Conservation (phyloP, 1,139 yeast species). For the Candida sanyaensis region DNA sequence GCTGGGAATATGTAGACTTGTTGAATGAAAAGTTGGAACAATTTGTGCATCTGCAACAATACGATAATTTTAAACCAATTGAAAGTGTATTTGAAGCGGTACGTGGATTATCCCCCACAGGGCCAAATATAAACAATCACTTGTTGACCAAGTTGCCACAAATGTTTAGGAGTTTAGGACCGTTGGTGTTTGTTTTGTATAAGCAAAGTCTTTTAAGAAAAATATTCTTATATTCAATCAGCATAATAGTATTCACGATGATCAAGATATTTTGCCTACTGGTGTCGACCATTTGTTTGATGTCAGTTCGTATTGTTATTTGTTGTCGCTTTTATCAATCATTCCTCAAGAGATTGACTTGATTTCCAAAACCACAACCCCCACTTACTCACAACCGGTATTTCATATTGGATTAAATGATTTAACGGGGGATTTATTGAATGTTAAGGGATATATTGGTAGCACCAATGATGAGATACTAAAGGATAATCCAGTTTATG, state of each 20-base stretch:
- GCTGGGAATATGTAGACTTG: conserved; percentile 58
- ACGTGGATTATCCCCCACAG: conserved; percentile 6
- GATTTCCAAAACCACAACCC: conserved; percentile 17
- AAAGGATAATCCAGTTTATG: conserved; percentile 58
- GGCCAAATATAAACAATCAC: conserved; percentile 37
- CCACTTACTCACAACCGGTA: conserved; percentile 45
- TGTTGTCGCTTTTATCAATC: conserved; percentile 38
- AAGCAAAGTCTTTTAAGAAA: conserved; percentile 66
- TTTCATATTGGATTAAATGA: conserved; percentile 71
- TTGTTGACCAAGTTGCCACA: conserved; percentile 50
- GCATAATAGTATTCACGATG: conserved; percentile 22
- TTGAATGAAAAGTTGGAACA: conserved; percentile 43
- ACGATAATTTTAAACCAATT: conserved; percentile 21
- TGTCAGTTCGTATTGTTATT: conserved; percentile 34
- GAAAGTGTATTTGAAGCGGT: conserved; percentile 20
- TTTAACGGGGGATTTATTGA: conserved; percentile 22
- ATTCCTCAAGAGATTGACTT: conserved; percentile 34
- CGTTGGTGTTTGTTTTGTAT: conserved; percentile 70
- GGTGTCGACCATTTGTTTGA: conserved; percentile 9
- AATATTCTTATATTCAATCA: conserved; percentile 60
- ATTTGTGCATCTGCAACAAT: conserved; percentile 29
- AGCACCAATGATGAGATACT: conserved; percentile 73
- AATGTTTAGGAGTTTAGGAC: conserved; percentile 62
- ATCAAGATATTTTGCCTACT: conserved; percentile 9
- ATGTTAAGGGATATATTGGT: conserved; percentile 51